Evolutionary conservation across 1,284 basidiomycete genomes (phyloP).

Genomic region (Porphyrellus sp.): DNA sequence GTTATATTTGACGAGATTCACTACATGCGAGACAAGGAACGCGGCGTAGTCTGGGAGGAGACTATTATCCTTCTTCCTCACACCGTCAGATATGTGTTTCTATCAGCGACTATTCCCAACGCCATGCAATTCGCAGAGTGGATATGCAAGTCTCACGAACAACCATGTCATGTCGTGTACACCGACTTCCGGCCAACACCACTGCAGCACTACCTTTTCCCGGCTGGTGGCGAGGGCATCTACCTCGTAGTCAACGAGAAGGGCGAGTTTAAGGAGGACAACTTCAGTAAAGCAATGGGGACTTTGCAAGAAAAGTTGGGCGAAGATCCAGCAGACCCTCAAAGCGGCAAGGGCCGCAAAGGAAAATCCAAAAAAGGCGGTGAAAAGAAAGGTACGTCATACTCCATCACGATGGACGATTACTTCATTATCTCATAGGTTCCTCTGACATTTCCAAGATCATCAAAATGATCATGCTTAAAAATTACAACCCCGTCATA

Average conservation of each 20-base stretch:
- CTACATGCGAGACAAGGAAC: constrained; percentile 98
- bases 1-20: constrained; percentile 99
- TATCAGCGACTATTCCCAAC: constrained; percentile 99
- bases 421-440: constrained; percentile 44
- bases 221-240: constrained; percentile 94
- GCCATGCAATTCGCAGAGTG: constrained; percentile 99
- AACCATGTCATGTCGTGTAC: constrained; percentile 99
- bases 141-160: constrained; percentile 96
- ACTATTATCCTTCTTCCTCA: constrained; percentile 98
- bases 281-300: constrained; percentile 98
- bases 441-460: constrained; percentile 96
- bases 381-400: constrained; percentile 75
- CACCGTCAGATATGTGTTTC: constrained; percentile 95
- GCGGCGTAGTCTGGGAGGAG: constrained; percentile 85
- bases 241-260: constrained; percentile 98
- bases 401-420: neutral
- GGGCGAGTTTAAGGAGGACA: constrained; percentile 95
- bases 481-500: constrained; percentile 98
- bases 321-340: constrained; percentile 90
- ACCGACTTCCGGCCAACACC: constrained; percentile 99
- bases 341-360: constrained; percentile 78
- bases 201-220: constrained; percentile 97
- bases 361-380: constrained; percentile 90
- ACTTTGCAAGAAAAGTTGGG: constrained; percentile 81
- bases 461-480: constrained; percentile 97